Evolutionary conservation across 805 yeast species (phyloP).

Genomic region (Limtongia smithiae): DNA sequence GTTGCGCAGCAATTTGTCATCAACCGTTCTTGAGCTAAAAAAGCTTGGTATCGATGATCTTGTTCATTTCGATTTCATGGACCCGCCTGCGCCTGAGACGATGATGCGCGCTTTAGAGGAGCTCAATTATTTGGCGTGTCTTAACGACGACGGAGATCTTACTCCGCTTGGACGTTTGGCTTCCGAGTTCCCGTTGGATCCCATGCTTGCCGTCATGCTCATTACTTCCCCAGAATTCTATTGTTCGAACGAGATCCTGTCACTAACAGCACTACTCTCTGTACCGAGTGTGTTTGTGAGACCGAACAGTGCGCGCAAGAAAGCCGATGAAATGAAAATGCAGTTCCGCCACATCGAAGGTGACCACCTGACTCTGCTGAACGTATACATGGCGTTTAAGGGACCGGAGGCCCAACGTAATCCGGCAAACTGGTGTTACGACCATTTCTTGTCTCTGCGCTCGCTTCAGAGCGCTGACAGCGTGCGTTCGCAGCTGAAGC

Average conservation of each 20-base stretch:
- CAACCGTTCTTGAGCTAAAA: slow-evolving; percentile 88
- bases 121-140: slow-evolving; percentile 81
- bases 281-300: slow-evolving; percentile 94
- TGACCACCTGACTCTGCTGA: slow-evolving; percentile 86
- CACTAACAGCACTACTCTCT: slow-evolving; percentile 84
- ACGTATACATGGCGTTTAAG: slow-evolving; percentile 81
- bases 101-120: slow-evolving; percentile 99
- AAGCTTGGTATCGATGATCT: slow-evolving; percentile 93
- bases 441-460: slow-evolving; percentile 78
- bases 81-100: slow-evolving; percentile 99
- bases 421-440: slow-evolving; percentile 80
- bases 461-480: slow-evolving; percentile 81
- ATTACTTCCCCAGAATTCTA: slow-evolving; percentile 80
- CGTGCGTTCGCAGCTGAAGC: slow-evolving; percentile 75
- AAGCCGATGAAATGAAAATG: slow-evolving; percentile 87
- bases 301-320: slow-evolving; percentile 80
- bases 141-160: slow-evolving; percentile 86
- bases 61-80: slow-evolving; percentile 98
- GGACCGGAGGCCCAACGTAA: slow-evolving; percentile 65
- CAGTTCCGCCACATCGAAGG: slow-evolving; percentile 90
- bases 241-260: slow-evolving; percentile 83
- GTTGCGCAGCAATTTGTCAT: slow-evolving; percentile 81
- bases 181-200: slow-evolving; percentile 92
- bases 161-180: slow-evolving; percentile 88
- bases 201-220: slow-evolving; percentile 88